Evolutionary conservation across 106 monocot species (phyloP), one percentile per base, ranked within the genome.

Genomic region (Allium fistulosum): DNA sequence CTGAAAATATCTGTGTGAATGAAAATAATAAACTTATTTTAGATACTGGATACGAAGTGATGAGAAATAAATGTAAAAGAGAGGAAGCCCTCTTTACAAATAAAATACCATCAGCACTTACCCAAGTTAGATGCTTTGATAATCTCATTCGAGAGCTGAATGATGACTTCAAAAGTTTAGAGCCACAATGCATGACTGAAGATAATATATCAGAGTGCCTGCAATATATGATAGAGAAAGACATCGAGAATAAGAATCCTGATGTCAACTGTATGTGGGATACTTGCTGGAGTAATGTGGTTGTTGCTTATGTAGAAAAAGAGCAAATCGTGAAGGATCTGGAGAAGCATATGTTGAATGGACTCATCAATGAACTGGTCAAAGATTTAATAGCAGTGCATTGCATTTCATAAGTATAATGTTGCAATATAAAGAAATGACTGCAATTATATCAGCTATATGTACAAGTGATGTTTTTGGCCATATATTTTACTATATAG

Each of bases 221-320:
- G 47, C 76, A 81, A n/a, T 66, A 72, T 48, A 65, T 85, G 56
- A 64, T 92, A 48, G 72, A 77, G 58, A 76, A 57, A 57, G 88
- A 92, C 53, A 77, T 88, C 26, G 47, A 63, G 57, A 59, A 64
- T 58, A 72, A 50, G 9, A 77, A 79, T 58, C 76, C 92, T 14
- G 85, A 79, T 76, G 55, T 79, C 22, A 92, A 85, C 74, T 79
- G 83, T 68, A 76, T 81, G 80, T 88, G 92, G 88, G 92, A 85
- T 70, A 69, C 77, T 62, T 76, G 83, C 7, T 88, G 88, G 92
- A 81, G 72, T 59, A 69, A 26, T 67, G 58, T 48, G 0, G 13
- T 49, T 15, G 64, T 77, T 71, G 80, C 77, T 49, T 46, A 53
- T 7, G 26, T 67, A 37, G 88, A 82, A 57, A 82, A 75, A 47